These are phyloP conservation scores for Aspergillus japonicus DNA, from an alignment of 2,329 filamentous ascomycete species.

Conservation along the genomic window DNA sequence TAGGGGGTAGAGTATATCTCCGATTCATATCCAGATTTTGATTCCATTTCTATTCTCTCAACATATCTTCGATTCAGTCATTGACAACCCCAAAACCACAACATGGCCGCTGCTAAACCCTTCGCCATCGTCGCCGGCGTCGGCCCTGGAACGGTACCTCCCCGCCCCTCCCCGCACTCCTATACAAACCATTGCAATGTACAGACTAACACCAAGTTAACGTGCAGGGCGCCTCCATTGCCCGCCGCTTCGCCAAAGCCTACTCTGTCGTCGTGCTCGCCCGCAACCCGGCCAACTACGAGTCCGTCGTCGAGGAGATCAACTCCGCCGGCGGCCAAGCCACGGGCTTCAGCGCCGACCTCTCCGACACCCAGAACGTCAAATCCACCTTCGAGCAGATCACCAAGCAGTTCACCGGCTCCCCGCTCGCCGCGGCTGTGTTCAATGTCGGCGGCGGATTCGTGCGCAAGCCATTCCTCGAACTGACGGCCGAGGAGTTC, in stretches of 20 bases:
- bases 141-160: conserved; percentile 43
- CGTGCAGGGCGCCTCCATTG: conserved; percentile 55
- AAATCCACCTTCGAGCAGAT: conserved; percentile 55
- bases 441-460: conserved; percentile 62
- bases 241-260: conserved; percentile 56
- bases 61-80: too few species aligned
- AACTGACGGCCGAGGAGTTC: conserved; percentile 60
- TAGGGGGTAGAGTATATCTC: neutral
- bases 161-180: neutral
- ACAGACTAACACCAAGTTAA: neutral
- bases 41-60: neutral
- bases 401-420: conserved; percentile 51
- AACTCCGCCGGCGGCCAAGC: conserved; percentile 58
- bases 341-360: conserved; percentile 60
- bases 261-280: conserved; percentile 62
- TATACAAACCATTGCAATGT: neutral
- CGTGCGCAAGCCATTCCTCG: conserved; percentile 60
- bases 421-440: conserved; percentile 52
- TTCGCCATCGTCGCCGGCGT: conserved; percentile 50
- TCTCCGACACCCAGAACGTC: conserved; percentile 54
- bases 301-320: conserved; percentile 58
- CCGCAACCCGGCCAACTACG: conserved; percentile 57
- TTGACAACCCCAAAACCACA: neutral
- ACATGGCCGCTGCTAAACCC: conserved; percentile 37
- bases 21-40: too few species aligned